Evolutionary conservation across 257 asterid genomes (phyloP), one percentile per base, ranked within the genome.

Genomic region (Petunia axillaris): DNA sequence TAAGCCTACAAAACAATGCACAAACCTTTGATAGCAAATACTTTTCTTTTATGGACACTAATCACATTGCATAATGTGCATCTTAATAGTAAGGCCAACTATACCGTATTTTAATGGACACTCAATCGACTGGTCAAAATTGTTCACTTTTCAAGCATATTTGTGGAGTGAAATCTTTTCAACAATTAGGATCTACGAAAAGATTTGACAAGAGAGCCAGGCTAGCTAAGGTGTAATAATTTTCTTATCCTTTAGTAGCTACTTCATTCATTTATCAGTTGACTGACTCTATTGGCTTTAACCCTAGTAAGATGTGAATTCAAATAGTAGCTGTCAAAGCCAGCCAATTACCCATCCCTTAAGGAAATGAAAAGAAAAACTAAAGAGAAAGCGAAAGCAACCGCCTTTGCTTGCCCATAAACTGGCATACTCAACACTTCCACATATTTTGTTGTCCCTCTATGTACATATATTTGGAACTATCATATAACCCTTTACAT

Each of bases 351-450:
- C 16, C 11, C 11, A 50, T n/a, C 8, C 39, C 25, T 48, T 2
- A 8, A 74, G 16, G 39, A 39, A 9, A 13, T 25, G 14, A 35
- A 25, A 43, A 70, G 15, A 59, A 38, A 38, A 79, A 40, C 14
- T 25, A 38, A 35, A 82, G 81, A 50, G 90, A 85, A 84, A 85
- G 81, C 48, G 90, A 85, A 84, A 85, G 89, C 89, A 84, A 89
- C 90, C 53, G 6, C 81, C 71, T 86, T 82, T 78, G 83, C 70
- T 81, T 75, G 90, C 93, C 91, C 90, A 86, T 86, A 65, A 78
- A 78, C 87, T 76, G 84, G 82, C 79, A 39, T 52, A 64, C 25
- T 25, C 54, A 57, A 16, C 73, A 53, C 11, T 50, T 39, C 11
- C 8, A 3, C 1, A 43, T 16, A 57, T 71, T 75, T 3, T 41